Base-by-base conservation (phyloP, 2,329 filamentous ascomycete species). In the Arthrobotrys conoides region DNA sequence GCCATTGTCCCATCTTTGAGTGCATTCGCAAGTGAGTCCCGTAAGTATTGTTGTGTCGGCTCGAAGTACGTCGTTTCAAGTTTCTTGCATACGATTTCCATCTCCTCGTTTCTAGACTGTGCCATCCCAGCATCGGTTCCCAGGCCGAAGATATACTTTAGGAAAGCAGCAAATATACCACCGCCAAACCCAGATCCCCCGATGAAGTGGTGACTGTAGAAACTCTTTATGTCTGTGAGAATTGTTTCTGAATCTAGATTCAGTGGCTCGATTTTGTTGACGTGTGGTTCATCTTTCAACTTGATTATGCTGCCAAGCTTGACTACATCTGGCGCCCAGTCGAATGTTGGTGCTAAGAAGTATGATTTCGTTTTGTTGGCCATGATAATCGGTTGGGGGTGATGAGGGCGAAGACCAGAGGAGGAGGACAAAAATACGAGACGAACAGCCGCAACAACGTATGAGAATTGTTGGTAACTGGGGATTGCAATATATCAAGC, bases 61-160 rank as follows among this genome's bases (percentile, higher is more conserved):
- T 59, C 30, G 18, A 59, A 59, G 30, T 6, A 38, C 27, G 5
- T 22, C 8, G 53, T 59, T n/a, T 59, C 30, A 22, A 59, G n/a
- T 5, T 22, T 59, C 22, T 14, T 8, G 30, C 53, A 36, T 59
- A 3, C 10, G 27, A 38, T 14, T 16, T 36, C 53, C 53, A 20
- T 14, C 5, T 9, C n/a, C 16, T 55, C 51, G 5, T 27, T 5
- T 4, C 24, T 55, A 12, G 49, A 30, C 6, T 12, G 5, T 9
- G 16, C 27, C 3, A 36, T 36, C 33, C 5, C 51, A 24, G 27
- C 10, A 5, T 10, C 18, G 2, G 10, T 16, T 3, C 51, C 27
- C 5, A 36, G 6, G 1, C 51, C 51, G 6, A 36, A 55, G 14
- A 55, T 20, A 20, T 18, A 33, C 12, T 55, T 55, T 2, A 55